Evolutionary conservation across 345 rosid genomes (phyloP).

Genomic region (Bretschneidera sinensis): DNA sequence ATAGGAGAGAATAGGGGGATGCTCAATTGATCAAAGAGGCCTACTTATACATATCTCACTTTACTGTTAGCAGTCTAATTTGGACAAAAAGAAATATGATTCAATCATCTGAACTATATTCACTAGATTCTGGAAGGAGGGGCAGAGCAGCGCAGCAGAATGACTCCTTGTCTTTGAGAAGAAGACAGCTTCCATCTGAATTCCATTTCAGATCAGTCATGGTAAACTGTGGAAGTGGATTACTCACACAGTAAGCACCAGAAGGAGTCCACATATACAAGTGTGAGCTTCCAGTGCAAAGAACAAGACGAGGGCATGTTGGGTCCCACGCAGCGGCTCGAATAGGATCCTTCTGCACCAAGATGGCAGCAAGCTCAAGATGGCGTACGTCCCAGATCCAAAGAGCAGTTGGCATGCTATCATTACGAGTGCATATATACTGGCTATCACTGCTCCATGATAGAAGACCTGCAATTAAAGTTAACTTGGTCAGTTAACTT

Average conservation of each 20-base stretch:
- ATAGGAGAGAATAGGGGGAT: not conserved
- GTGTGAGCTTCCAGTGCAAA: conserved; percentile 90
- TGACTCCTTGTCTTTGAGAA: conserved; percentile 85
- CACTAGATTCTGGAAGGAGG: conserved; percentile 68
- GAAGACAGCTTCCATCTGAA: conserved; percentile 82
- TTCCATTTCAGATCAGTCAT: conserved; percentile 87
- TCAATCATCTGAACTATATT: conserved; percentile 87
- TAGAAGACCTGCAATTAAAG: conserved; percentile 53
- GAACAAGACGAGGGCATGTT: conserved; percentile 66
- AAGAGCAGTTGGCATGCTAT: conserved; percentile 81
- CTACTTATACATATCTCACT: too few species aligned
- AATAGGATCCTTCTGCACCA: conserved; percentile 88
- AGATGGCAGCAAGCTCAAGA: conserved; percentile 84
- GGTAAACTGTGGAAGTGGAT: conserved; percentile 64
- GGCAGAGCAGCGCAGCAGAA: conserved; percentile 86
- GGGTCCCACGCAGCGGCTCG: conserved; percentile 92
- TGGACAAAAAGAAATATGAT: not conserved
- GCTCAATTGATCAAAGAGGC: not conserved
- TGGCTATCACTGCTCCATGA: conserved; percentile 96
- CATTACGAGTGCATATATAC: conserved; percentile 79
- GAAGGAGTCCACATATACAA: conserved; percentile 93
- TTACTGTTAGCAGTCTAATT: too few species aligned
- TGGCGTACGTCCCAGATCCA: conserved; percentile 93
- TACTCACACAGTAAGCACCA: conserved; percentile 83
- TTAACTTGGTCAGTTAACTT: not conserved